Evolutionary conservation across 345 rosid species (phyloP).

Genomic region (Kernera saxatilis): DNA sequence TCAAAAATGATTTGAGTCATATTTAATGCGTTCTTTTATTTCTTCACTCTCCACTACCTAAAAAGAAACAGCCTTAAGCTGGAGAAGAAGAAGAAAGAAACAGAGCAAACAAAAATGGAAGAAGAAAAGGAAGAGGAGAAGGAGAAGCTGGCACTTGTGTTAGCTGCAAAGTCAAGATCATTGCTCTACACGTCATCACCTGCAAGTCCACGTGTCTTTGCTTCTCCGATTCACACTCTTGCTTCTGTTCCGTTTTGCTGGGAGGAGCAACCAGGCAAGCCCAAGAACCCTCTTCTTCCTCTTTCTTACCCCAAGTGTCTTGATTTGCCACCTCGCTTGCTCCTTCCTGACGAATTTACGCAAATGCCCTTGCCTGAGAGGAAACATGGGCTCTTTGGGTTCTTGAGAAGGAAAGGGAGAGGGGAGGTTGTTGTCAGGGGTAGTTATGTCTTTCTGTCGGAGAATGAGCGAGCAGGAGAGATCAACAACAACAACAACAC

Average conservation of each 20-base stretch:
- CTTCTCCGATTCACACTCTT: slow-evolving; percentile 54
- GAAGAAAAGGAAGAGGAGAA: slow-evolving; percentile 36
- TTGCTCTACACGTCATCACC: slow-evolving; percentile 39
- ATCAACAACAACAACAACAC: slow-evolving; percentile 16
- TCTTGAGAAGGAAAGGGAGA: slow-evolving; percentile 43
- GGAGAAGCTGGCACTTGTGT: slow-evolving; percentile 37
- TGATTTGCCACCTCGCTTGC: slow-evolving; percentile 62
- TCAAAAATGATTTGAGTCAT: slow-evolving; percentile 12
- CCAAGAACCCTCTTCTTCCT: slow-evolving; percentile 38
- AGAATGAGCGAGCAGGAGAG: slow-evolving; percentile 34
- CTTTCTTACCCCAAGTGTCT: slow-evolving; percentile 42
- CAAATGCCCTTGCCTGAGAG: slow-evolving; percentile 46
- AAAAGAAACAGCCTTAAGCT: slow-evolving; percentile 1
- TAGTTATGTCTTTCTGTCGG: slow-evolving; percentile 54
- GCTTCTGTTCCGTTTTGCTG: slow-evolving; percentile 84
- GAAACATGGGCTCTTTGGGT: slow-evolving; percentile 38
- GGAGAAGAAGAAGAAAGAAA: neutral
- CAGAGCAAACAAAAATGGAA: slow-evolving; percentile 10
- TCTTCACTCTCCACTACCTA: slow-evolving; percentile 28
- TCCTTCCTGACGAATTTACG: slow-evolving; percentile 36
- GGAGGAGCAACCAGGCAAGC: slow-evolving; percentile 93
- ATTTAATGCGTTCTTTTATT: slow-evolving; percentile 23
- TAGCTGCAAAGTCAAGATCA: slow-evolving; percentile 35
- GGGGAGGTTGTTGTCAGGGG: slow-evolving; percentile 44
- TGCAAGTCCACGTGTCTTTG: slow-evolving; percentile 44